Evolutionary conservation across 148 eudicot species (phyloP).

Genomic region (Vaccinium macrocarpon): DNA sequence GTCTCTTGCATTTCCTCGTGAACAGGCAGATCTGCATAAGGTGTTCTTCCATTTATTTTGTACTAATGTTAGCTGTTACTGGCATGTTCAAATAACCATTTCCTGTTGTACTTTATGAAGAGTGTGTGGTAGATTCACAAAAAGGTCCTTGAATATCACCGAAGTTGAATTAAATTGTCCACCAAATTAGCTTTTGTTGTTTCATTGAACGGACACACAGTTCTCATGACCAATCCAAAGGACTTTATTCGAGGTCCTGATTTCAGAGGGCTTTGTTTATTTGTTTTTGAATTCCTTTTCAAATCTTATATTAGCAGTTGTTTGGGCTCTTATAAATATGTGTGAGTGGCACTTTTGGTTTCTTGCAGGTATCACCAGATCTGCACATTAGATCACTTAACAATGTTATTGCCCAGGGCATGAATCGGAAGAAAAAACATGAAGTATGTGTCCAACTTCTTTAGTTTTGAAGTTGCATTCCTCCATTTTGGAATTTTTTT

Average conservation of each 20-base stretch:
- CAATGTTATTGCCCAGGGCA: conserved; percentile 75
- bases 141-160: neutral
- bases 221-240: neutral
- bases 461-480: neutral
- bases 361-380: conserved; percentile 62
- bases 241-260: neutral
- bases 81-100: neutral
- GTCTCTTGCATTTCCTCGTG: conserved; percentile 61
- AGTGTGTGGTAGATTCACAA: neutral
- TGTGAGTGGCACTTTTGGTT: conserved; percentile 9
- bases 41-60: conserved; percentile 29
- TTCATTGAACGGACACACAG: neutral
- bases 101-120: neutral
- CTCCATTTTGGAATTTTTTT: neutral
- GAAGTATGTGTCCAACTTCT: conserved; percentile 56
- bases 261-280: neutral
- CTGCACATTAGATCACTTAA: conserved; percentile 44
- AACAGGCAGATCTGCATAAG: conserved; percentile 61
- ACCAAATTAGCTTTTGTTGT: neutral
- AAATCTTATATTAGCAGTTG: neutral
- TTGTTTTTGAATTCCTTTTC: neutral
- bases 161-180: neutral
- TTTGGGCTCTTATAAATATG: neutral
- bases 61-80: neutral
- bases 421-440: conserved; percentile 89